phyloP scores from a whole-genome alignment of 768 basidiomycete species.

The Serendipita indica region DNA sequence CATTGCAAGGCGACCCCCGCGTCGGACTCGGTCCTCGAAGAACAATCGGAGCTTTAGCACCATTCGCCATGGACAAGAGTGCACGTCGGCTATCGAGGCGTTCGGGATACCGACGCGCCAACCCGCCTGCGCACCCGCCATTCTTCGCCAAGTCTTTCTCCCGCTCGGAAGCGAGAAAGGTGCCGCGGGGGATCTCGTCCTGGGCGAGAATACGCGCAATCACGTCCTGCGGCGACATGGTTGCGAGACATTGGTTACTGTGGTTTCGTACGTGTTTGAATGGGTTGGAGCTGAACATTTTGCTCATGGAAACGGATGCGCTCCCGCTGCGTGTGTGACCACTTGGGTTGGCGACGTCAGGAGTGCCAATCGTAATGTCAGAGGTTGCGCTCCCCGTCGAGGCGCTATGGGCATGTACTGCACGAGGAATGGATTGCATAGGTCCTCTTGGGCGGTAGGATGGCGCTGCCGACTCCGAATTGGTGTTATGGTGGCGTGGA shows the following conservation, averaged over 20 bases:
- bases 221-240: not conserved
- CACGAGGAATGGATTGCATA: not conserved
- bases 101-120: not conserved
- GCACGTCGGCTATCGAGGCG: not conserved
- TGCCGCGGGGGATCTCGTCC: not conserved
- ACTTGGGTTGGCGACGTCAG: too few relatives aligned
- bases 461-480: too few relatives aligned
- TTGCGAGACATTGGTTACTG: not conserved
- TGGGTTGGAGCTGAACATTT: too few relatives aligned
- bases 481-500: too few relatives aligned
- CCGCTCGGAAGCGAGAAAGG: not conserved
- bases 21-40: not conserved
- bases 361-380: too few relatives aligned
- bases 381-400: too few relatives aligned
- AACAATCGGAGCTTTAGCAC: not conserved
- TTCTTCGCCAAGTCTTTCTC: not conserved
- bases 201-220: conserved; percentile 2
- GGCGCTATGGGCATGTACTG: not conserved
- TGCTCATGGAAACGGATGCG: too few relatives aligned
- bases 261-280: not conserved
- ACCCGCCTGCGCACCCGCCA: not conserved
- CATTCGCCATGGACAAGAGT: not conserved
- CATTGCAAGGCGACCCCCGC: not conserved
- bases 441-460: not conserved
- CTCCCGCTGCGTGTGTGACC: too few relatives aligned